phyloP scores from a whole-genome alignment of 2,329 filamentous ascomycete genomes.

The Claviceps africana region DNA sequence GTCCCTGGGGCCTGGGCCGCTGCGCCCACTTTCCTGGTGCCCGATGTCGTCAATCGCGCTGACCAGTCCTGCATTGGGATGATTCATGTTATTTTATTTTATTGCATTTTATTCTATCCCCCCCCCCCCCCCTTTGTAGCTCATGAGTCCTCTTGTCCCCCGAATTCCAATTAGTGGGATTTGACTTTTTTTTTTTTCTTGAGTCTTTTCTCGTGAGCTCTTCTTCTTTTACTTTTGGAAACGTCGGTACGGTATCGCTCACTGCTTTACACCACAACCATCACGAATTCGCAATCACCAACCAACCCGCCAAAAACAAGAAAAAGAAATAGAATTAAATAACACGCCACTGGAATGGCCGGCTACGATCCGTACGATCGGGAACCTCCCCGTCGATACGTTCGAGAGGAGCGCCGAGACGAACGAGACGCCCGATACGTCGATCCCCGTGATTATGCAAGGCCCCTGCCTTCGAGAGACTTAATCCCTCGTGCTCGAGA shows the following conservation, averaged over 20 bases:
- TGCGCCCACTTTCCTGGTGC: background rate
- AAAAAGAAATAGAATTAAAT: background rate
- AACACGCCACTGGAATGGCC: slow-evolving; percentile 16
- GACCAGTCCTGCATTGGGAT: background rate
- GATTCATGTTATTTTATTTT: background rate
- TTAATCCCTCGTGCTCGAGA: slow-evolving; percentile 49
- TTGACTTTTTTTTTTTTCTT: background rate
- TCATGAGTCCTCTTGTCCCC: too few species aligned
- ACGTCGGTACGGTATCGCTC: background rate
- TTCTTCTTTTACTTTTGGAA: background rate
- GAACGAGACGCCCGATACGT: slow-evolving; percentile 38
- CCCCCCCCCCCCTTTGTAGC: too few species aligned
- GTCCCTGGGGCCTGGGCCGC: background rate
- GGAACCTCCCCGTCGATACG: slow-evolving; percentile 36
- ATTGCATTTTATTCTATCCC: background rate
- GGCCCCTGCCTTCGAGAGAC: slow-evolving; percentile 32
- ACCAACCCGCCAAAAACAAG: background rate
- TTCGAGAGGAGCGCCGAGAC: slow-evolving; percentile 39
- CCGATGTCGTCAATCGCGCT: slow-evolving; percentile 1
- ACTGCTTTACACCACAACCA: background rate
- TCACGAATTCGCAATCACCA: background rate
- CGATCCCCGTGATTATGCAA: slow-evolving; percentile 37
- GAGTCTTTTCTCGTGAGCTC: background rate
- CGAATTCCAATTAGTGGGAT: too few species aligned
- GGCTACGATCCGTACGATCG: slow-evolving; percentile 43